Evolutionary conservation across 148 eudicot species (phyloP), one percentile per base, ranked within the genome.

Genomic region (Fallopia convolvulus): DNA sequence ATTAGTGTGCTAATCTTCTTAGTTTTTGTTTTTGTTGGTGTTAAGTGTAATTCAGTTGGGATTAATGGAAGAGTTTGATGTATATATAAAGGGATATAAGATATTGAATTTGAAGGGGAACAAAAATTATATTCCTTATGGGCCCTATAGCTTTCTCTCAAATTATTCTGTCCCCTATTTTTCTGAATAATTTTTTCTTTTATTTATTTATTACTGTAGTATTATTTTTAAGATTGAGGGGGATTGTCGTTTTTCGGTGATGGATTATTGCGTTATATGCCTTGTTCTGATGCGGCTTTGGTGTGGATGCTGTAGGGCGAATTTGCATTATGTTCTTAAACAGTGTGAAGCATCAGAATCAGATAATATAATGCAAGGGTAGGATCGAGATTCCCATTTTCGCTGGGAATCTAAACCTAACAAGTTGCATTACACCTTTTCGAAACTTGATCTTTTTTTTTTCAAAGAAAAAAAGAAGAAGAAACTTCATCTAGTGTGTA

Each of bases 351-450:
- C 42, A 39, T 68, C 72, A 68, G 33, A 68, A 68, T 26, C 17
- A 26, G 70, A 68, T 33, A 36, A 14, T 36, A 68, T 15, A 36
- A 14, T 68, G 18, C 3, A 68, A 68, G 40, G 70, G 44, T 39
- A 17, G n/a, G 44, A 68, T 68, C 44, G 72, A 68, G n/a, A 68
- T 68, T 68, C 44, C 72, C 18, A 15, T 5, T 32, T 30, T 13
- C 12, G 41, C 70, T 32, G 41, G 70, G 70, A 65, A 65, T 65
- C 70, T 63, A 65, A 65, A 65, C 70, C 70, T 32, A 30, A 65
- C 70, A 65, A 65, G 2, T 65, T 65, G 41, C 70, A 65, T 33
- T 21, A 33, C 5, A 33, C 72, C 44, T 68, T 36, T 68, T 68
- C 10, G 7, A 33, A 65, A 33, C 40, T 65, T 6, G 32, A 52